Conservation (phyloP, 331 rosid species). For the Rosa hybrid region DNA sequence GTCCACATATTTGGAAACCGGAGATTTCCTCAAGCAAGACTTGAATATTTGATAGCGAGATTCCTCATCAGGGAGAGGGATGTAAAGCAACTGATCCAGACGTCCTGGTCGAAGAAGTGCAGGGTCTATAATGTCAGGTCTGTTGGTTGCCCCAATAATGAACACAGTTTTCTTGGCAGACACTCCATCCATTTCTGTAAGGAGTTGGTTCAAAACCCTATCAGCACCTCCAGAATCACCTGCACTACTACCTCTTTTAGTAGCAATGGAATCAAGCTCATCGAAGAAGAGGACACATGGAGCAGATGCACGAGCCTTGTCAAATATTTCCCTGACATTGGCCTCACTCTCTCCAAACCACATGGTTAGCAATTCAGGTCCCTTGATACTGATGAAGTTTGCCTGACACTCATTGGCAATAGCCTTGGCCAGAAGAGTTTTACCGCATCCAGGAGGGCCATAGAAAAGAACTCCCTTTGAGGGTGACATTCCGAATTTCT, state of each 20-base stretch:
- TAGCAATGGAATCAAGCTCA: conserved; percentile 24
- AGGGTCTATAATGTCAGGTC: conserved; percentile 24
- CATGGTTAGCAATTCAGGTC: conserved; percentile 20
- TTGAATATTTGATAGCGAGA: not conserved
- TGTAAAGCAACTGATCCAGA: conserved; percentile 8
- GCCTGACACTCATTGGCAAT: conserved; percentile 27
- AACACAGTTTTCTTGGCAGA: not conserved
- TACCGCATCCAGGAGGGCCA: conserved; percentile 12
- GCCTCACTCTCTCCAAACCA: conserved; percentile 26
- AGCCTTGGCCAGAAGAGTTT: conserved; percentile 11
- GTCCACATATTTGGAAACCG: not conserved
- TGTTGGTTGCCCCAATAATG: not conserved
- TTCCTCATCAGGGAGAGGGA: conserved; percentile 13
- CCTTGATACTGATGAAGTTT: conserved; percentile 23
- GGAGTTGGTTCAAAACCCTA: conserved; percentile 7
- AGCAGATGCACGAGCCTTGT: conserved; percentile 9
- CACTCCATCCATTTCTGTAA: conserved; percentile 9
- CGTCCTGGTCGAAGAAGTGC: conserved; percentile 17
- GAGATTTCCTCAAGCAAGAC: conserved; percentile 6
- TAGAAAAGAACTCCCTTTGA: conserved; percentile 10
- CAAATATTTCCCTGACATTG: conserved; percentile 9
- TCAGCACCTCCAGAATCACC: not conserved
- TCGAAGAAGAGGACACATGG: conserved; percentile 19
- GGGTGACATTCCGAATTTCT: conserved; percentile 3
- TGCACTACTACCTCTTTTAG: not conserved